phyloP scores from a whole-genome alignment of 1,139 yeast species.

The Taphrina wiesneri region DNA sequence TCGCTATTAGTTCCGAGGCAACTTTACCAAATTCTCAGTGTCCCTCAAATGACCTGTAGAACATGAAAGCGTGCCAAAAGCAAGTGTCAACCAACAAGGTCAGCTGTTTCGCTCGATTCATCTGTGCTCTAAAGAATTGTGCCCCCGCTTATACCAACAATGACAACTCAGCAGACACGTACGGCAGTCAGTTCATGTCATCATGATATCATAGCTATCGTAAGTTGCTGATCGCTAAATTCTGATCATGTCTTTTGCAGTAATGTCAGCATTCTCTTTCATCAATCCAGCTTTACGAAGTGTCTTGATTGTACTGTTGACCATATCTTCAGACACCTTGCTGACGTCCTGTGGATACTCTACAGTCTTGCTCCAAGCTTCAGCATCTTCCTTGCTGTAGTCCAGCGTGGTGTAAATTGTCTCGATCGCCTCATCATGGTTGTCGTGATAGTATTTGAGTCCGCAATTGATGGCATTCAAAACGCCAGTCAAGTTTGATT shows the following conservation, averaged over 20 bases:
- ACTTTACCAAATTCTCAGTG: constrained; percentile 26
- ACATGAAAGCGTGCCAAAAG: constrained; percentile 21
- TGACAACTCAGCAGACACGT: neutral
- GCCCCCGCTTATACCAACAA: constrained; percentile 29
- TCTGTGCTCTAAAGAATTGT: neutral
- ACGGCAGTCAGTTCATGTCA: too few relatives aligned
- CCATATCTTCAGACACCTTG: constrained; percentile 54
- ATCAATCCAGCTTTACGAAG: constrained; percentile 40
- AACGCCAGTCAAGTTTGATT: constrained; percentile 50
- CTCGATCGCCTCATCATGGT: constrained; percentile 66
- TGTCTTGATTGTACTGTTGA: constrained; percentile 53
- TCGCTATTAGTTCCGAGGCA: constrained; percentile 6
- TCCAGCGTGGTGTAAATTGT: constrained; percentile 69
- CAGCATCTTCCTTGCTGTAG: constrained; percentile 74
- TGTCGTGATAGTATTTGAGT: constrained; percentile 59
- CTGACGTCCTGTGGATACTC: constrained; percentile 57
- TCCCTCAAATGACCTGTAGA: constrained; percentile 11
- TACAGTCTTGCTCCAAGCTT: constrained; percentile 77
- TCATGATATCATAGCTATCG: neutral
- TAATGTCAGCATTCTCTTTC: constrained; percentile 10
- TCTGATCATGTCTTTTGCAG: constrained; percentile 13
- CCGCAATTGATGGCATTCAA: constrained; percentile 64
- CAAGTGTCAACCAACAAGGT: constrained; percentile 14
- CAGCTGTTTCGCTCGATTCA: constrained; percentile 19
- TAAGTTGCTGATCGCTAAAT: too few relatives aligned